phyloP scores from a whole-genome alignment of 2,329 filamentous ascomycete species.

The Plectosphaerella plurivora region DNA sequence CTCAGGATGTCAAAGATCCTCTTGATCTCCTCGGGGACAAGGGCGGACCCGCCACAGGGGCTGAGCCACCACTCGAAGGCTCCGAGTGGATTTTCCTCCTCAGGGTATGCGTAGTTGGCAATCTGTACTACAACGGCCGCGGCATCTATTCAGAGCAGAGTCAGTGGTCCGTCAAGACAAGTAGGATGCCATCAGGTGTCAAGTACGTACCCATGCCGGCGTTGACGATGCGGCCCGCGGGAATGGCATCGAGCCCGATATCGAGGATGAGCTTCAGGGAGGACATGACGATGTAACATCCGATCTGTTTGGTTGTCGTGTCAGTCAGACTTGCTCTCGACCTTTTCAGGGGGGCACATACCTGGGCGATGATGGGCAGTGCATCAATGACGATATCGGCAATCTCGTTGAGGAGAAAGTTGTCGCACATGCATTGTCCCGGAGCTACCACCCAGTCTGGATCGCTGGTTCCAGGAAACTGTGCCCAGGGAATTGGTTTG shows the following conservation, averaged over 20 bases:
- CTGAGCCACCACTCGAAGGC: constrained; percentile 6
- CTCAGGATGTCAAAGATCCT: constrained; percentile 3
- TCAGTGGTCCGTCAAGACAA: background rate
- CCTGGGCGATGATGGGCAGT: constrained; percentile 2
- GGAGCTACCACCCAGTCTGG: background rate
- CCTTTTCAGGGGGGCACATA: background rate
- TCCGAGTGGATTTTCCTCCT: background rate
- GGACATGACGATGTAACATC: background rate
- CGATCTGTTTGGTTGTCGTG: background rate
- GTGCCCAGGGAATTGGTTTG: background rate
- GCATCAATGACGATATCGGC: constrained; percentile 1
- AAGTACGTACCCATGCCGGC: background rate
- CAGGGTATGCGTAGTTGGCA: background rate
- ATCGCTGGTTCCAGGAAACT: background rate
- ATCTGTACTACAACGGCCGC: background rate
- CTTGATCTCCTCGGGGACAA: constrained; percentile 6
- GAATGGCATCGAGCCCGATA: background rate
- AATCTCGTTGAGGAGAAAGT: background rate
- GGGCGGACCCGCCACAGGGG: constrained; percentile 2
- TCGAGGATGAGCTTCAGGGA: background rate
- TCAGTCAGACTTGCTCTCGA: too few relatives aligned
- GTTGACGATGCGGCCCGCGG: background rate
- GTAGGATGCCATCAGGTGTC: background rate
- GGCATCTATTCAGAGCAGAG: background rate
- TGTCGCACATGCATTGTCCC: background rate